These are phyloP conservation scores for Kurtzmaniella quercitrusa DNA, from an alignment of 1,139 yeast species.

Conservation along the genomic window DNA sequence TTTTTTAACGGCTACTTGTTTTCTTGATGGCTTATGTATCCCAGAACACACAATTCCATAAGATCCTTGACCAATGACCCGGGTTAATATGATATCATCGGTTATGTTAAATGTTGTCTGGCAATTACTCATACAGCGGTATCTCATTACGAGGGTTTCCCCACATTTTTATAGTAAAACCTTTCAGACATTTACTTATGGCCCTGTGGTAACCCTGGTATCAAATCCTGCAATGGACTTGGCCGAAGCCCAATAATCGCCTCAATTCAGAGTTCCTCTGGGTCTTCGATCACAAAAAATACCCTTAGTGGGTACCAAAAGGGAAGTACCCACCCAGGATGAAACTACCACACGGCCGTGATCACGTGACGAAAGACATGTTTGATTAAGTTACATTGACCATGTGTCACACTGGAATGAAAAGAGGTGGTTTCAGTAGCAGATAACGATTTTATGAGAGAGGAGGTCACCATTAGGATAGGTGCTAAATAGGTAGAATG, in stretches of 20 bases:
- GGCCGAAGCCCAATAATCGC: neutral
- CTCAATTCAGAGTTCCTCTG: no score
- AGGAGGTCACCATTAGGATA: no score
- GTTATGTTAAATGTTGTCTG: slow-evolving; percentile 28
- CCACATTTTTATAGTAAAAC: neutral
- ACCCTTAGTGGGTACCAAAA: neutral
- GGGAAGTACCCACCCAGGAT: neutral
- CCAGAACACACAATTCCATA: slow-evolving; percentile 44
- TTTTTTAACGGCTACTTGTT: slow-evolving; percentile 40
- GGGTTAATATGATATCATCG: slow-evolving; percentile 32
- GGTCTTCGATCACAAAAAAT: neutral
- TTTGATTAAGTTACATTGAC: no score
- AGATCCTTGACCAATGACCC: slow-evolving; percentile 45
- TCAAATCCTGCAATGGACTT: neutral
- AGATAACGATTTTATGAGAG: no score
- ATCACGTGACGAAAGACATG: neutral
- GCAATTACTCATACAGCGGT: neutral
- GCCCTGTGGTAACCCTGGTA: neutral
- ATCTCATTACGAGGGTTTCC: neutral
- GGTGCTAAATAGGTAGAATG: no score
- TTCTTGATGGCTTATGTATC: slow-evolving; percentile 33
- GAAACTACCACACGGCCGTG: neutral
- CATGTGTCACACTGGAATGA: no score
- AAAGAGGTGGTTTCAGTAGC: no score
- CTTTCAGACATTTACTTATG: neutral